Evolutionary conservation across 2,329 filamentous ascomycete species (phyloP).

Genomic region (Phaeosphaeria sp.): DNA sequence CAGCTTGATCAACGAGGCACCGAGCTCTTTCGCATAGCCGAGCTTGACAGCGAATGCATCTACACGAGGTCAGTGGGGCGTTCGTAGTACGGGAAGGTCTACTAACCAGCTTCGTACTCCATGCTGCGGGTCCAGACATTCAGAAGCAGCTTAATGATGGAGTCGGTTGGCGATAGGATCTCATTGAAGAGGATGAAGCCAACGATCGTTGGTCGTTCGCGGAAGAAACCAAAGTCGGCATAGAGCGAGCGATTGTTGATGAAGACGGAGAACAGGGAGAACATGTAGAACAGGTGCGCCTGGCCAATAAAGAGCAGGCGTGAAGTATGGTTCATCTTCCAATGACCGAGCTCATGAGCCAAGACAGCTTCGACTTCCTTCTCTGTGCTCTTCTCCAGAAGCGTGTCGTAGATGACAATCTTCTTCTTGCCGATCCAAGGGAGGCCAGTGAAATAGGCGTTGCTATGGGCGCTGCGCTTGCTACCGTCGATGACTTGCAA

Average conservation of each 20-base stretch:
- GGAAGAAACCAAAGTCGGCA: conserved; percentile 85
- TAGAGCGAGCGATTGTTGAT: conserved; percentile 95
- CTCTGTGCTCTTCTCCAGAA: conserved; percentile 92
- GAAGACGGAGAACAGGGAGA: conserved; percentile 94
- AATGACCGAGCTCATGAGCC: conserved; percentile 95
- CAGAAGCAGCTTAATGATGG: conserved; percentile 93
- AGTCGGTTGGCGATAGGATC: conserved; percentile 91
- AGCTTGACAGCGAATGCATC: conserved; percentile 85
- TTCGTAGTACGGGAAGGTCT: neutral
- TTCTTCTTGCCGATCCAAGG: conserved; percentile 93
- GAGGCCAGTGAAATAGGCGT: conserved; percentile 94
- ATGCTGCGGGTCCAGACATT: conserved; percentile 93
- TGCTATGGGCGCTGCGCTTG: conserved; percentile 86
- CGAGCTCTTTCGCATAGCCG: conserved; percentile 83
- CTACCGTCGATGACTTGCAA: conserved; percentile 94
- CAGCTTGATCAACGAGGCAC: conserved; percentile 89
- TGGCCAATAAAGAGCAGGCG: conserved; percentile 81
- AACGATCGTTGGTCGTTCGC: conserved; percentile 87
- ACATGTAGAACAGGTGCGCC: conserved; percentile 95
- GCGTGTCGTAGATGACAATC: conserved; percentile 98
- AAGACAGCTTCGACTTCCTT: conserved; percentile 94
- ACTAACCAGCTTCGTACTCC: conserved; percentile 86
- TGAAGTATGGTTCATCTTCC: conserved; percentile 94
- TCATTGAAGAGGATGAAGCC: conserved; percentile 98
- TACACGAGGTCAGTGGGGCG: conserved; percentile 41